Conservation (phyloP, 2,329 filamentous ascomycete genomes). For the Cytospora piceae region DNA sequence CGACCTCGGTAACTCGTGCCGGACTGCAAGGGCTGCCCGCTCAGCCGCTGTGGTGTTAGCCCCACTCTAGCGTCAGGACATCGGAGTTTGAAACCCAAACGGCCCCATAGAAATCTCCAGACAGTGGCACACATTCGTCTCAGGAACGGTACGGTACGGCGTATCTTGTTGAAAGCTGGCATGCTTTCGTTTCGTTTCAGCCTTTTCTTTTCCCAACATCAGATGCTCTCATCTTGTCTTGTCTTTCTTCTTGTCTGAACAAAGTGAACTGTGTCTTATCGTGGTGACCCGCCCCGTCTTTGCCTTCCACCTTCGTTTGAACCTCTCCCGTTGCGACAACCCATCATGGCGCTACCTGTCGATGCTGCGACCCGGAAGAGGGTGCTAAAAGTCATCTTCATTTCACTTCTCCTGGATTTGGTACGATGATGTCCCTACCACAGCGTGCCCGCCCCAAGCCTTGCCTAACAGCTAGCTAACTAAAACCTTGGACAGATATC, state of each 20-base stretch:
- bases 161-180: slow-evolving; percentile 12
- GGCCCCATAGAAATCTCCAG: slow-evolving; percentile 14
- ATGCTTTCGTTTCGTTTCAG: neutral
- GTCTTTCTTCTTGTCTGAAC: neutral
- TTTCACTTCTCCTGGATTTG: slow-evolving; percentile 86
- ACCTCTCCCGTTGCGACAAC: neutral
- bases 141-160: neutral
- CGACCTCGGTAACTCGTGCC: neutral
- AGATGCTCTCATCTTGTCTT: neutral
- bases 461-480: slow-evolving; percentile 23
- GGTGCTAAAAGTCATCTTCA: slow-evolving; percentile 84
- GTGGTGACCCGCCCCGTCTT: neutral
- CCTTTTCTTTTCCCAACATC: neutral
- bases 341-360: slow-evolving; percentile 47
- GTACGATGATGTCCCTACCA: slow-evolving; percentile 56
- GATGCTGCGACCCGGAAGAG: slow-evolving; percentile 68
- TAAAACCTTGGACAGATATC: slow-evolving; percentile 68
- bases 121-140: slow-evolving; percentile 8
- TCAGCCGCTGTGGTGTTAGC: neutral
- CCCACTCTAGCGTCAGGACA: neutral
- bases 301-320: slow-evolving; percentile 5
- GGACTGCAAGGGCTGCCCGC: neutral
- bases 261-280: neutral
- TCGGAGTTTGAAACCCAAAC: slow-evolving; percentile 13
- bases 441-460: slow-evolving; percentile 4